These are phyloP conservation scores for Gossypium rotundifolium DNA, from an alignment of 345 rosid species.

Conservation along the genomic window DNA sequence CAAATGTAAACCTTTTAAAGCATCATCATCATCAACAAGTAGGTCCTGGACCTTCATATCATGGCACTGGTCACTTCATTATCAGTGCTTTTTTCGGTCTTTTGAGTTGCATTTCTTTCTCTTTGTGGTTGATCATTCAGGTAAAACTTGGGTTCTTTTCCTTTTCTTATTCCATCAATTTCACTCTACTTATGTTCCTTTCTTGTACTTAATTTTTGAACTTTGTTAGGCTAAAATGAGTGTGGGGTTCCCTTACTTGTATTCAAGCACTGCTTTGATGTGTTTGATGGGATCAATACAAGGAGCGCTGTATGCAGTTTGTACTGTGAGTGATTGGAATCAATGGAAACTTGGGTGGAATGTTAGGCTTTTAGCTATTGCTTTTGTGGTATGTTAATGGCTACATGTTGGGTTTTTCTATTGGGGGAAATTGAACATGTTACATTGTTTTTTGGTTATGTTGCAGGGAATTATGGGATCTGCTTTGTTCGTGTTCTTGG, in stretches of 20 bases:
- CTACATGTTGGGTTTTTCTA: too few species aligned
- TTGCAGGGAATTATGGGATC: constrained; percentile 34
- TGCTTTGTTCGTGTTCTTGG: constrained; percentile 23
- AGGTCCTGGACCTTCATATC: background rate
- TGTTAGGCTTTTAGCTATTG: constrained; percentile 34
- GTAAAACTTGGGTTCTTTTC: background rate
- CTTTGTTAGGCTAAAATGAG: constrained; percentile 38
- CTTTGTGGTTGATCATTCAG: constrained; percentile 34
- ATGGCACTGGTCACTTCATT: background rate
- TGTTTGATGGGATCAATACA: constrained; percentile 40
- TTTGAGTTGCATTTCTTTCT: constrained; percentile 20
- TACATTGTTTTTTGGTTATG: background rate
- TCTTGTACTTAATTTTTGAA: background rate
- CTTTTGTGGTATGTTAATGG: constrained; percentile 27
- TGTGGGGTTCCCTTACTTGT: constrained; percentile 35
- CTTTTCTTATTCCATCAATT: background rate
- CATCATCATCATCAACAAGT: constrained; percentile 8
- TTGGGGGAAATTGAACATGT: background rate
- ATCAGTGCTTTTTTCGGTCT: constrained; percentile 25
- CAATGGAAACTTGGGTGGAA: constrained; percentile 62
- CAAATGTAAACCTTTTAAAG: constrained; percentile 29
- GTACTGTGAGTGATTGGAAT: constrained; percentile 34
- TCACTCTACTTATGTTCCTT: background rate
- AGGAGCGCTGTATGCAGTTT: constrained; percentile 26
- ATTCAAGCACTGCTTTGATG: constrained; percentile 45